Evolutionary conservation across 139 green algal species (phyloP), one percentile per base, ranked within the genome.

Genomic region (Trebouxia sp.): DNA sequence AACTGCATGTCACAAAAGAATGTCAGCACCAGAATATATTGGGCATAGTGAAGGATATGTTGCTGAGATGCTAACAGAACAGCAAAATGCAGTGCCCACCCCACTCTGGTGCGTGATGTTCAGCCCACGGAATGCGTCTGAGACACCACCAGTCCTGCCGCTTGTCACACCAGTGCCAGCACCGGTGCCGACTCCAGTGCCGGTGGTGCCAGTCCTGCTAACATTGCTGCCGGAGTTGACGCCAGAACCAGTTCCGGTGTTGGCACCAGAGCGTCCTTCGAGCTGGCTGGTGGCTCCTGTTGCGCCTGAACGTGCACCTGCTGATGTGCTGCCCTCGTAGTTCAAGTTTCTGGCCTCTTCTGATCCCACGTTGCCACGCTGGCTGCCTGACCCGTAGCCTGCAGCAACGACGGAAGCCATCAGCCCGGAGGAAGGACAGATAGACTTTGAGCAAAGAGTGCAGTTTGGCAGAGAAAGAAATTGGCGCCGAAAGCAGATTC

Each of bases 41-140:
- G 22, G 17, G 26, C 56, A 65, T 37, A 65, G 22, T 28, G 35
- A 65, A 14, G n/a, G 24, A 12, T 17, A 30, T 38, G 26, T n/a
- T n/a, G n/a, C n/a, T n/a, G n/a, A n/a, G n/a, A n/a, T n/a, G n/a
- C n/a, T n/a, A n/a, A n/a, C n/a, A n/a, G n/a, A n/a, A n/a, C n/a
- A n/a, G n/a, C n/a, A n/a, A n/a, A 38, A 65, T 5, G 24, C 42
- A 28, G 32, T 5, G 12, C 62, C 14, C 35, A 72, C 62, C 35
- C 62, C 62, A 72, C 62, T 72, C 11, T 43, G 32, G 11, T 43
- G 15, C 43, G 62, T 72, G 11, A 72, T 32, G 35, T 72, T 72
- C 62, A 72, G 17, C 7, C 62, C 62, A 72, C 62, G 62, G 62
- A 72, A 72, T 72, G 32, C 62, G 32, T 72, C 62, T 72, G 62